These are phyloP conservation scores for Letharia lupina DNA, from an alignment of 495 filamentous ascomycete genomes.

Conservation along the genomic window DNA sequence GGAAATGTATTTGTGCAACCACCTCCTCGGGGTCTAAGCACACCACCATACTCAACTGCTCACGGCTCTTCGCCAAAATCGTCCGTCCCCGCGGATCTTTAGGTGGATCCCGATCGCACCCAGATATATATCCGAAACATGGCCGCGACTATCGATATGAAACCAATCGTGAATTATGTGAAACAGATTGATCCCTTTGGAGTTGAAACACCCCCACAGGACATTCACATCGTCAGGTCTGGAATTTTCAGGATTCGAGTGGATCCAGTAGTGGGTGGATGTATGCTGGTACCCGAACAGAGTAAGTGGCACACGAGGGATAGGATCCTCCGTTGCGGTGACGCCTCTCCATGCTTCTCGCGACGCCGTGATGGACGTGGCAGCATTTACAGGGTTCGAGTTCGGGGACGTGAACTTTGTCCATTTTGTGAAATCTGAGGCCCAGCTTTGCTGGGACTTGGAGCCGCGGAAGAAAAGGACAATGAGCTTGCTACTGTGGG, in stretches of 20 bases:
- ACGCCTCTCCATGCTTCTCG: conserved; percentile 44
- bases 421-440: conserved; percentile 50
- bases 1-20: not conserved
- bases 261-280: conserved; percentile 59
- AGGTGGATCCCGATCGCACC: conserved; percentile 2
- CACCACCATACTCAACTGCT: not conserved
- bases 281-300: conserved; percentile 48
- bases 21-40: not conserved
- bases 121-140: conserved; percentile 12
- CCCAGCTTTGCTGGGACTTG: conserved; percentile 53
- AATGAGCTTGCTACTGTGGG: conserved; percentile 51
- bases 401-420: conserved; percentile 23
- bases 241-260: conserved; percentile 18
- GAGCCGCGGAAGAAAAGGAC: conserved; percentile 63
- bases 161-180: not conserved
- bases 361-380: conserved; percentile 46
- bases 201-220: conserved; percentile 8
- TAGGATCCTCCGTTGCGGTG: conserved; percentile 56
- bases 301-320: conserved; percentile 51
- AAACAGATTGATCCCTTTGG: conserved; percentile 3
- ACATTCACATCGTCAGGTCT: conserved; percentile 6
- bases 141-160: not conserved
- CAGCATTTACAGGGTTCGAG: conserved; percentile 46
- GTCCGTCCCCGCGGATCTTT: not conserved
- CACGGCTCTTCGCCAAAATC: not conserved